A percentile compares a stretch with the other conserved stretches of the same genome.
Conservation (phyloP, 192 early-diverging fungal genomes). For the Mortierella hygrophila region DNA sequence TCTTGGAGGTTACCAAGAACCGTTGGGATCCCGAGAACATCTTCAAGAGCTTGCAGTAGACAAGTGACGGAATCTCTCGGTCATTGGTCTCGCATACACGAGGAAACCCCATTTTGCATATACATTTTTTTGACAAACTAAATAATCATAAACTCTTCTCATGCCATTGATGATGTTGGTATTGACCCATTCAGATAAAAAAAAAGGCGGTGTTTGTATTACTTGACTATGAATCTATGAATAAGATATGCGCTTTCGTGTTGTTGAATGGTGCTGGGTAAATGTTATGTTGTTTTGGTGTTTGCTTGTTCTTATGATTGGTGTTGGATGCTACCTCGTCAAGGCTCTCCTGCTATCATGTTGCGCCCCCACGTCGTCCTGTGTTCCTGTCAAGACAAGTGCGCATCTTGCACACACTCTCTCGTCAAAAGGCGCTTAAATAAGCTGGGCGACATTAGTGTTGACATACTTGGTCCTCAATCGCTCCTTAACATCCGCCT, state of each 20-base stretch:
- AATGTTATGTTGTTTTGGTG: no score
- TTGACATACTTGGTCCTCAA: conserved; percentile 36
- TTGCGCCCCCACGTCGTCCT: background rate
- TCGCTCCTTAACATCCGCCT: conserved; percentile 24
- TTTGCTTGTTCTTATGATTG: no score
- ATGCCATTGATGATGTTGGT: no score
- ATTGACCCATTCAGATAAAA: no score
- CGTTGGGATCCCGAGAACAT: conserved; percentile 52
- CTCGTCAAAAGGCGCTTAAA: background rate
- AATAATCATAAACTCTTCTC: no score
- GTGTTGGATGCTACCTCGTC: no score
- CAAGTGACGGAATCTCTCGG: background rate
- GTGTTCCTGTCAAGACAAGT: background rate
- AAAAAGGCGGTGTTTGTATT: no score
- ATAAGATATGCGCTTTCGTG: no score
- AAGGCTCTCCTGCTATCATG: no score
- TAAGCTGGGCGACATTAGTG: conserved; percentile 17
- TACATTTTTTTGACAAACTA: no score
- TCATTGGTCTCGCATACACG: background rate
- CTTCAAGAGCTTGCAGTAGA: conserved; percentile 50
- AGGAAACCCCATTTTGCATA: background rate
- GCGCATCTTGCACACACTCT: background rate
- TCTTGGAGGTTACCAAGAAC: conserved; percentile 51
- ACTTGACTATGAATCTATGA: no score
- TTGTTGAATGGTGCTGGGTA: no score